Percentiles rank a stretch among this genome's conserved stretches.
phyloP scores from a whole-genome alignment of 2,329 filamentous ascomycete genomes.

The Claviceps sp. region DNA sequence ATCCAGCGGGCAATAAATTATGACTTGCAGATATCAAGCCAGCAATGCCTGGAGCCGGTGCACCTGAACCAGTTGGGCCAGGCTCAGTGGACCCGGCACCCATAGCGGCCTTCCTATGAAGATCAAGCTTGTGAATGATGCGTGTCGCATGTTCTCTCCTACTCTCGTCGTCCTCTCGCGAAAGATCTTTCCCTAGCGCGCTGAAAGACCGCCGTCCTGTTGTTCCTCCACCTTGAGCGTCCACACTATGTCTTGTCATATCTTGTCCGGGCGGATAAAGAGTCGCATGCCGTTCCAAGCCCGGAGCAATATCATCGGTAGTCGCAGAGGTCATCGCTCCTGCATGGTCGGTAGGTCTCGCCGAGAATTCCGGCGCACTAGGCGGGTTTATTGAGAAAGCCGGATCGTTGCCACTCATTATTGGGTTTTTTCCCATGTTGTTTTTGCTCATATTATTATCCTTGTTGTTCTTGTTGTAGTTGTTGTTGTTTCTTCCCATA shows the following conservation, averaged over 20 bases:
- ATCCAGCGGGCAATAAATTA: constrained; percentile 48
- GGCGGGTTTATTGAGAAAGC: constrained; percentile 90
- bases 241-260: constrained; percentile 53
- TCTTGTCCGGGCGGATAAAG: constrained; percentile 52
- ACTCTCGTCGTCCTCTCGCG: constrained; percentile 58
- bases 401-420: constrained; percentile 45
- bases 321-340: constrained; percentile 36
- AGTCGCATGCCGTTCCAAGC: constrained; percentile 47
- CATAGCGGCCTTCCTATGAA: constrained; percentile 67
- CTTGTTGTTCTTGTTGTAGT: constrained; percentile 4
- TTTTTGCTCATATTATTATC: not conserved
- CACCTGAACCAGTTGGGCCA: constrained; percentile 14
- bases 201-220: constrained; percentile 44
- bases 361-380: constrained; percentile 79
- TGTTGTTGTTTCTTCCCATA: constrained; percentile 38
- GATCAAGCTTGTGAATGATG: constrained; percentile 85
- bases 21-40: constrained; percentile 78
- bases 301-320: constrained; percentile 32
- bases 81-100: constrained; percentile 26
- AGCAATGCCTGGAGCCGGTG: constrained; percentile 54
- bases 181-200: constrained; percentile 31
- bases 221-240: constrained; percentile 34
- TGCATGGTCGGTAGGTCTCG: constrained; percentile 59
- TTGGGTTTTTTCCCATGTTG: constrained; percentile 21
- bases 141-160: constrained; percentile 70